Evolutionary conservation across 1,139 yeast species (phyloP), one percentile per base, ranked within the genome.

Genomic region (Magnusiomyces paraingens): DNA sequence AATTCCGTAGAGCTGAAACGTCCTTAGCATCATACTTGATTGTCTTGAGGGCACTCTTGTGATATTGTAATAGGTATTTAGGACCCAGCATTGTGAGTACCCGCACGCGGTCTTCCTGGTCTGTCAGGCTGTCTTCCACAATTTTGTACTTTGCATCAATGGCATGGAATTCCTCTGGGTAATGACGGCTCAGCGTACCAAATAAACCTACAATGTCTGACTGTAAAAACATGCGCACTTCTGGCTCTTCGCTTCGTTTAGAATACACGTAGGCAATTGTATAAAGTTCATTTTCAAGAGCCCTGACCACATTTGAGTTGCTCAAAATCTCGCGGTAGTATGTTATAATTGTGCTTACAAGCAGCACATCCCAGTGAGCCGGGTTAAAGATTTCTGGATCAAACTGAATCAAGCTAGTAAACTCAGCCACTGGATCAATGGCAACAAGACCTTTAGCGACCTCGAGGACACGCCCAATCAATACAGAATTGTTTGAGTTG

Each of bases 261-360:
- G 50, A n/a, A 41, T 57, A 63, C n/a, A 64, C 49, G 2, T 51
- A 44, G 11, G 58, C 55, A 18, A 62, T 56, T 2, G 55, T 59
- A 22, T 51, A 52, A 12, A 64, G 47, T 44, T 62, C 62, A 1
- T 41, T 47, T 20, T 42, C 32, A 14, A 6, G 8, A 2, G 15
- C 32, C n/a, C 14, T n/a, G n/a, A n/a, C 32, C n/a, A 14, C n/a
- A 10, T 42, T 8, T 2, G 56, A 47, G 35, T 57, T 53, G 21
- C 44, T 50, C n/a, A 62, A 40, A 32, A 64, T 51, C 18, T 57
- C 57, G 21, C 61, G 57, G 57, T 64, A 64, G 49, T 62, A 62
- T 52, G 59, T 64, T 11, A 64, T 50, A 41, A 58, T 57, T 26
- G 58, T 55, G 14, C 60, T 41, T 4, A 57, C 56, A 2, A 58